Evolutionary conservation across 2,329 filamentous ascomycete species (phyloP), one percentile per base, ranked within the genome.

Genomic region (Achaetomium macrosporum): DNA sequence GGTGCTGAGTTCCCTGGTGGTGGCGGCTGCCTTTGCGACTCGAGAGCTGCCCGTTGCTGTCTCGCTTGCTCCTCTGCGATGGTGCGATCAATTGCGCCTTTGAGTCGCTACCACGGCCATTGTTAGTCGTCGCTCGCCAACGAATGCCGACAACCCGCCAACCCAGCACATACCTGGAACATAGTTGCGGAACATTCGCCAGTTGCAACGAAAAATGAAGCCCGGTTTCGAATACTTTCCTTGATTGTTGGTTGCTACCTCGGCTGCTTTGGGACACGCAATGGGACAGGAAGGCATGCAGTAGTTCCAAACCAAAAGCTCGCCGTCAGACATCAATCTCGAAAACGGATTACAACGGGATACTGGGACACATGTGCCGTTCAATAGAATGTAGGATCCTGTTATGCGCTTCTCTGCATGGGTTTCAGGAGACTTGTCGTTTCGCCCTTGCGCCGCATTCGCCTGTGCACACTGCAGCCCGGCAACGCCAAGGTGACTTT

Each of bases 51-150:
- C 65, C 81, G 81, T 66, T 90, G 87, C 66, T 90, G 87, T 54
- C 88, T 86, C 53, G 89, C 87, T 71, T 95, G 89, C 72, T 96
- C 91, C 73, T 96, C 90, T 64, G 90, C 88, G 64, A 96, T 93
- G 64, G 86, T 86, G 63, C 84, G 84, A 68, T 95, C 88, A 68
- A 95, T 90, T 55, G 87, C 87, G 64, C 86, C 88, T 73, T 89
- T 88, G 63, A 95, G 76, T 75, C 88, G 82, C 87, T 93, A 66
- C 3, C 20, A 44, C 37, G 16, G 30, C 16, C 19, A 47, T 42
- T 39, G 41, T 56, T 31, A 53, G 51, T 43, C 44, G 50, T 9
- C 40, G 51, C 33, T 30, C 36, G 16, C 16, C 12, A 9, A 15
- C 13, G 11, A 15, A 4, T 15, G 16, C 19, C 17, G 17, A 4